A percentile compares a stretch with the other conserved stretches of the same genome.
phyloP scores from a whole-genome alignment of 192 early-diverging fungal species.

The Coemansia sp. region DNA sequence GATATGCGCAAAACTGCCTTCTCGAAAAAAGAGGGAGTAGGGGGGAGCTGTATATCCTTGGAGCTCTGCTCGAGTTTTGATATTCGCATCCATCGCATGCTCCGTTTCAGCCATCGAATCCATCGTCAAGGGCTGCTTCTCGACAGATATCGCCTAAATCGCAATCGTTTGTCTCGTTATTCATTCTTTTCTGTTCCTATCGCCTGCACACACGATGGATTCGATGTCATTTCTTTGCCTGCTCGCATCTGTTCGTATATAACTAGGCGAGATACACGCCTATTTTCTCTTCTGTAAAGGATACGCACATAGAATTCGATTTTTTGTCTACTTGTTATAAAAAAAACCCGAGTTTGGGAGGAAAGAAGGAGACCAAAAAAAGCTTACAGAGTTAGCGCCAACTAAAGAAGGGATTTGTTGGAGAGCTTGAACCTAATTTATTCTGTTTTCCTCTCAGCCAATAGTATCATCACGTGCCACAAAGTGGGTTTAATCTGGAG shows the following conservation, averaged over 20 bases:
- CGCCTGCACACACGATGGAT: background rate
- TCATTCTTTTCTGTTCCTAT: background rate
- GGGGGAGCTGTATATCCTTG: too few relatives aligned
- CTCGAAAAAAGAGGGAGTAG: too few relatives aligned
- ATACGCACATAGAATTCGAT: conserved; percentile 52
- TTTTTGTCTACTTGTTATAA: conserved; percentile 25
- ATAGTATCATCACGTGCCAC: background rate
- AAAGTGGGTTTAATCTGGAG: background rate
- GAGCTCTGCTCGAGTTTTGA: background rate
- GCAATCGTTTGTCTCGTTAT: too few relatives aligned
- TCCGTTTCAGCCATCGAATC: background rate
- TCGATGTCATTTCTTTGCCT: background rate
- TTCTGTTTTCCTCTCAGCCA: background rate
- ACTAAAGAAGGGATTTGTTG: background rate
- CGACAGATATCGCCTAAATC: too few relatives aligned
- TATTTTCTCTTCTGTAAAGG: conserved; percentile 7
- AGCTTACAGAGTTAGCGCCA: background rate
- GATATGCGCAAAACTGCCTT: too few relatives aligned
- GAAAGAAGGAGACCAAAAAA: conserved; percentile 23
- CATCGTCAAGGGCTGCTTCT: background rate
- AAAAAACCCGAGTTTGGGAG: conserved; percentile 37
- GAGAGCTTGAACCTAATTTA: background rate
- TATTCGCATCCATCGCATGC: conserved; percentile 4
- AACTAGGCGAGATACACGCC: background rate
- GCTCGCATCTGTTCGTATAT: background rate